Percentiles rank a stretch among this genome's conserved stretches.
Evolutionary conservation across 2,329 filamentous ascomycete species (phyloP).

Genomic region (Penicillium sp.): DNA sequence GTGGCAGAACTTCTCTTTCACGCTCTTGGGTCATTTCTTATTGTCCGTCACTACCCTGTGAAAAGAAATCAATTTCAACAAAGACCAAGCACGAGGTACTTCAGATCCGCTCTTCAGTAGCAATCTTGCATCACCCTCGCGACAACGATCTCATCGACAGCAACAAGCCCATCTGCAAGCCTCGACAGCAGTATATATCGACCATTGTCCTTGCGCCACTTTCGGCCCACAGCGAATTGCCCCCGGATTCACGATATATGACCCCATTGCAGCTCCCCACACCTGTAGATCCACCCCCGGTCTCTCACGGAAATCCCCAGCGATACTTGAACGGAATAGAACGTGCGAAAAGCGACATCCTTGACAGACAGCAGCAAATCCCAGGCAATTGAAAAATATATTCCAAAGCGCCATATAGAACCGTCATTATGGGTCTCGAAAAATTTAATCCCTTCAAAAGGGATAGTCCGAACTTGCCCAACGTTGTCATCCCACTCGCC

Average conservation of each 20-base stretch:
- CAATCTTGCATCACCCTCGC: slow-evolving; percentile 4
- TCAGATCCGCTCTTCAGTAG: slow-evolving; percentile 16
- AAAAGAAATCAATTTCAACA: slow-evolving; percentile 12
- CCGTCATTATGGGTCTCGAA: slow-evolving; percentile 30
- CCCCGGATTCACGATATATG: background rate
- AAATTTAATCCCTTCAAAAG: slow-evolving; percentile 51
- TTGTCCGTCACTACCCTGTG: background rate
- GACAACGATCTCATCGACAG: background rate
- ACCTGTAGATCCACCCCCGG: slow-evolving; percentile 16
- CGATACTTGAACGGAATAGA: slow-evolving; percentile 1
- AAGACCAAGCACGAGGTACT: slow-evolving; percentile 2
- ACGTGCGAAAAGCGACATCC: slow-evolving; percentile 1
- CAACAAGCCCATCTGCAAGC: slow-evolving; percentile 2
- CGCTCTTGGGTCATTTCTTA: background rate
- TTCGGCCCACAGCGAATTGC: background rate
- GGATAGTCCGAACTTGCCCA: slow-evolving; percentile 51
- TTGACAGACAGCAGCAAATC: slow-evolving; percentile 8
- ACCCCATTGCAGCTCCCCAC: slow-evolving; percentile 7
- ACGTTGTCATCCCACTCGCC: slow-evolving; percentile 51
- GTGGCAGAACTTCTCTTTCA: background rate
- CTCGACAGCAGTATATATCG: slow-evolving; percentile 1
- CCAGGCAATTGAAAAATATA: slow-evolving; percentile 1
- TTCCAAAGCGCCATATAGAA: slow-evolving; percentile 17
- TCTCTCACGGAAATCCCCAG: background rate
- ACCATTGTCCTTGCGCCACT: slow-evolving; percentile 6